Percentiles rank a stretch among this genome's conserved stretches.
phyloP scores from a whole-genome alignment of 169 alveolate species.

The Plasmodium vivax region DNA sequence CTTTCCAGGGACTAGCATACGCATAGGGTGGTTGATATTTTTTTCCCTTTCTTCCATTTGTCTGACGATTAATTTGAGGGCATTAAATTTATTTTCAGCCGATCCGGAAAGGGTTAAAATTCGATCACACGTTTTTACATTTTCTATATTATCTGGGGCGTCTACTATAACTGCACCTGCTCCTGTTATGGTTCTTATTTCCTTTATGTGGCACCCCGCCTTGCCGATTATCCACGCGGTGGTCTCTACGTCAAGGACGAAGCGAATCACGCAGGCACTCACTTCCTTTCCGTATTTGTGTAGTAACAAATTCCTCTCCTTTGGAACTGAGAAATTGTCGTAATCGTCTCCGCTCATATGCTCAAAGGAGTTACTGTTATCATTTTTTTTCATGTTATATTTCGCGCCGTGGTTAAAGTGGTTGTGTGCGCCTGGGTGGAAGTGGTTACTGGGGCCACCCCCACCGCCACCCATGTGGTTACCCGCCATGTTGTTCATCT shows the following conservation, averaged over 20 bases:
- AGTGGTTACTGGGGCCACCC: neutral
- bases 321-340: conserved; percentile 45
- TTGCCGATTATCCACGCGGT: conserved; percentile 74
- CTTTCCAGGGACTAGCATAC: conserved; percentile 72
- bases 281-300: conserved; percentile 58
- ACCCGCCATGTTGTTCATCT: neutral
- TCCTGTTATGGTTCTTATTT: conserved; percentile 62
- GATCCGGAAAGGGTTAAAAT: conserved; percentile 65
- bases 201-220: conserved; percentile 65
- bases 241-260: conserved; percentile 66
- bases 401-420: neutral
- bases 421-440: neutral
- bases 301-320: conserved; percentile 27
- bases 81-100: conserved; percentile 70
- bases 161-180: conserved; percentile 74
- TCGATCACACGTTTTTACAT: conserved; percentile 73
- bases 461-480: neutral
- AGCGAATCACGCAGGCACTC: conserved; percentile 63
- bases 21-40: conserved; percentile 63
- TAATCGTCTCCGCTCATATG: neutral
- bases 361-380: conserved; percentile 30
- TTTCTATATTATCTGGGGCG: conserved; percentile 68
- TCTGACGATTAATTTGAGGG: conserved; percentile 61
- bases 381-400: conserved; percentile 56
- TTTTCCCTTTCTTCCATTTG: conserved; percentile 75